These are phyloP conservation scores for Aspergillus piperis DNA, from an alignment of 2,329 filamentous ascomycete species.

Conservation along the genomic window DNA sequence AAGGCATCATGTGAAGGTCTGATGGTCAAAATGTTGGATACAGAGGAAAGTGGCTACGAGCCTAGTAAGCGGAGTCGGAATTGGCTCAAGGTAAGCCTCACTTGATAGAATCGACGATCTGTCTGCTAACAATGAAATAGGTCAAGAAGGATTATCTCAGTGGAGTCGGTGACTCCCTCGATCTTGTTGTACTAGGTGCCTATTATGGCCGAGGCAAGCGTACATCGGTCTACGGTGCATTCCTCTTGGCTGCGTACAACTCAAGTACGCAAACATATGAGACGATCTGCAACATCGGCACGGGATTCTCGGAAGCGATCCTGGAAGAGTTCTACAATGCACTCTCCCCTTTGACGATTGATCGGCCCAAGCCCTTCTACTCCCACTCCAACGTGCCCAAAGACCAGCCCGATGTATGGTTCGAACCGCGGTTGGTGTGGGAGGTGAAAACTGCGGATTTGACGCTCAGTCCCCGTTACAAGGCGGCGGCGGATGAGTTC, in stretches of 20 bases:
- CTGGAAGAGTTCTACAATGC: slow-evolving; percentile 82
- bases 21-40: slow-evolving; percentile 99
- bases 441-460: slow-evolving; percentile 97
- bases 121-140: slow-evolving; percentile 42
- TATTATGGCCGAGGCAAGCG: slow-evolving; percentile 95
- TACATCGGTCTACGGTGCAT: slow-evolving; percentile 92
- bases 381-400: slow-evolving; percentile 78
- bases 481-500: slow-evolving; percentile 82
- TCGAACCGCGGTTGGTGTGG: slow-evolving; percentile 93
- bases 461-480: slow-evolving; percentile 88
- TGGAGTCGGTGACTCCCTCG: slow-evolving; percentile 90
- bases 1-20: slow-evolving; percentile 95
- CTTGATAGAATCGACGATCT: not conserved
- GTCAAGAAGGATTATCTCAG: slow-evolving; percentile 98
- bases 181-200: slow-evolving; percentile 91
- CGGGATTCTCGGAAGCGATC: slow-evolving; percentile 90
- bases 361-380: slow-evolving; percentile 92
- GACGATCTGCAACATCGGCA: slow-evolving; percentile 97
- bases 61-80: slow-evolving; percentile 95
- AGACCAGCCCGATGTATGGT: slow-evolving; percentile 98
- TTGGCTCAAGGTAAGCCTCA: slow-evolving; percentile 81
- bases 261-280: slow-evolving; percentile 78
- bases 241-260: slow-evolving; percentile 94
- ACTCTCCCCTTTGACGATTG: slow-evolving; percentile 77
- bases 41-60: slow-evolving; percentile 88